Percentiles rank a stretch among this genome's conserved stretches.
phyloP scores from a whole-genome alignment of 2,329 filamentous ascomycete species.

The Xylogone sp. region DNA sequence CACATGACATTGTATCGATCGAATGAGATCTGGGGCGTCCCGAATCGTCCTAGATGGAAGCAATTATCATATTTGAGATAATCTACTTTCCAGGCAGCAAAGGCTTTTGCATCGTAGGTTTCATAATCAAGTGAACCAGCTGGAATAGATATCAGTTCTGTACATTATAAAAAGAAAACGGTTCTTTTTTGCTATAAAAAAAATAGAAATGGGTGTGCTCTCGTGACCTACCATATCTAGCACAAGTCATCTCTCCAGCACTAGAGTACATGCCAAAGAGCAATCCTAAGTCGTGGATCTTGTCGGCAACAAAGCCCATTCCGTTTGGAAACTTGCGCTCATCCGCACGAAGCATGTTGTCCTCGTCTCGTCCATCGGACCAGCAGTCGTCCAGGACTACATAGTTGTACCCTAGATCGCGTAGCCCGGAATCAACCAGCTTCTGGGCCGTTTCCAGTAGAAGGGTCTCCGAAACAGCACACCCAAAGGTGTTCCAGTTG shows the following conservation, averaged over 20 bases:
- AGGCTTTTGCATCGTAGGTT: slow-evolving; percentile 44
- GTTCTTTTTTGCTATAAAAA: too few relatives aligned
- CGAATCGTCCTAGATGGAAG: slow-evolving; percentile 46
- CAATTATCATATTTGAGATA: slow-evolving; percentile 53
- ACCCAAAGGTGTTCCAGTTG: slow-evolving; percentile 47
- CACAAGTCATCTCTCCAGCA: slow-evolving; percentile 27
- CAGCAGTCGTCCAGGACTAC: slow-evolving; percentile 49
- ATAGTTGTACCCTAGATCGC: slow-evolving; percentile 49
- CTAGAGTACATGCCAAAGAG: slow-evolving; percentile 38
- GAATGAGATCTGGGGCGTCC: slow-evolving; percentile 21
- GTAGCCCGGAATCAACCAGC: slow-evolving; percentile 41
- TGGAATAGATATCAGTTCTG: slow-evolving; percentile 25
- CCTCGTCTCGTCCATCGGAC: slow-evolving; percentile 31
- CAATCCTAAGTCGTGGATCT: slow-evolving; percentile 34
- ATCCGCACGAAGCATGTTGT: slow-evolving; percentile 29
- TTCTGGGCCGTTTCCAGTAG: slow-evolving; percentile 40
- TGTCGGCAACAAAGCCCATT: slow-evolving; percentile 35
- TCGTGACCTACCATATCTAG: slow-evolving; percentile 16
- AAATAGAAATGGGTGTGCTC: too few relatives aligned
- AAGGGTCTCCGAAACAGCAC: slow-evolving; percentile 41
- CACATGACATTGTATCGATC: slow-evolving; percentile 27
- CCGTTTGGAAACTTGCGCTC: slow-evolving; percentile 35
- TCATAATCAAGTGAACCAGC: slow-evolving; percentile 32
- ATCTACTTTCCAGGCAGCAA: slow-evolving; percentile 46
- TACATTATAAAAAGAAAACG: too few relatives aligned